phyloP scores from a whole-genome alignment of 2,329 filamentous ascomycete genomes.

The Fusarium pilosicola region DNA sequence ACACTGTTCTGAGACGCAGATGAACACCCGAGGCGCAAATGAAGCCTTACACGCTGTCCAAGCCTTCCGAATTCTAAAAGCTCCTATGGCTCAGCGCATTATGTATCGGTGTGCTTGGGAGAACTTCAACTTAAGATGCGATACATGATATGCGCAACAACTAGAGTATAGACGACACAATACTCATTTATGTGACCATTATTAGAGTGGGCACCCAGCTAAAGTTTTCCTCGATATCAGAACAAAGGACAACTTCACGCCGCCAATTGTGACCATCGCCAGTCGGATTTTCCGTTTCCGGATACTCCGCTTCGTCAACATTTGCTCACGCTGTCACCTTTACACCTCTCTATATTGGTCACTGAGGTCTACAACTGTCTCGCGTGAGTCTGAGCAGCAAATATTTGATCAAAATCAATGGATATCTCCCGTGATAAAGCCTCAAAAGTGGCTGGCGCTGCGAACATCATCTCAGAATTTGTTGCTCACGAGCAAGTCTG shows the following conservation, averaged over 20 bases:
- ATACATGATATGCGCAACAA: not conserved
- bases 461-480: conserved; percentile 28
- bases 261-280: not conserved
- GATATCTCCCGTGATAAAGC: not conserved
- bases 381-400: not conserved
- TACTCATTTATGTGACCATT: not conserved
- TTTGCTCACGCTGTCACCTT: not conserved
- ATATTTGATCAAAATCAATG: not conserved
- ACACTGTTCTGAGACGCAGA: not conserved
- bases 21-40: no score
- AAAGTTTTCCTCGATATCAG: not conserved
- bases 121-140: not conserved
- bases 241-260: not conserved
- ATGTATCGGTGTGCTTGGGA: not conserved
- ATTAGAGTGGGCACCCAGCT: no score
- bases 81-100: not conserved
- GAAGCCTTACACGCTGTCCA: not conserved
- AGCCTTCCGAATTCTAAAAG: not conserved
- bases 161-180: not conserved
- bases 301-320: conserved; percentile 10
- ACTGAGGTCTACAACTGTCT: not conserved
- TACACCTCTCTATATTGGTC: not conserved
- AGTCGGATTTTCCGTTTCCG: conserved; percentile 19
- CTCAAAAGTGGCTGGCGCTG: conserved; percentile 1
- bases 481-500: conserved; percentile 27